Percentiles rank a stretch among this genome's conserved stretches.
phyloP scores from a whole-genome alignment of 169 alveolate species.

The Plasmodium malariae region DNA sequence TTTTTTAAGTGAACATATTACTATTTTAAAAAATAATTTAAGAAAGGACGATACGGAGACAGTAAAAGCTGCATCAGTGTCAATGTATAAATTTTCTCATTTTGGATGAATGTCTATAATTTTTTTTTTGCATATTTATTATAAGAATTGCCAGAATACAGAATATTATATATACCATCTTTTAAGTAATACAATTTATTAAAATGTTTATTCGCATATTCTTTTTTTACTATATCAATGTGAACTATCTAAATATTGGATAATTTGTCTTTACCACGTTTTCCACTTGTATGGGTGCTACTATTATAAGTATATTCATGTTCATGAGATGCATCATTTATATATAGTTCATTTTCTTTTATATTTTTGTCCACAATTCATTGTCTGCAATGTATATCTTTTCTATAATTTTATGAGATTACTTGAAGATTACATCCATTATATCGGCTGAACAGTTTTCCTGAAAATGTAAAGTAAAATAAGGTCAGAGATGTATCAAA shows the following conservation, averaged over 20 bases:
- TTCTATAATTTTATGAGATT: slow-evolving; percentile 23
- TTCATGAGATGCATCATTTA: slow-evolving; percentile 31
- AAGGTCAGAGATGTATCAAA: neutral
- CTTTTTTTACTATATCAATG: neutral
- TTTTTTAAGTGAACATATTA: slow-evolving; percentile 32
- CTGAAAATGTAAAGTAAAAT: slow-evolving; percentile 6
- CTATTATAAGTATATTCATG: neutral
- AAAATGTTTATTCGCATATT: neutral
- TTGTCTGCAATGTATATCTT: slow-evolving; percentile 38
- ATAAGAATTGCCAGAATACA: neutral
- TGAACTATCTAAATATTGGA: neutral
- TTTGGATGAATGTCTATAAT: slow-evolving; percentile 42
- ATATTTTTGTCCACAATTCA: slow-evolving; percentile 48
- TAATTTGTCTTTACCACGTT: neutral
- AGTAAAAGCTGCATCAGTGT: slow-evolving; percentile 32
- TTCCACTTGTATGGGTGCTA: neutral
- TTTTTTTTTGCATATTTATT: slow-evolving; percentile 3
- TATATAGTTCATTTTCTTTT: slow-evolving; percentile 30
- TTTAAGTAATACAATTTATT: neutral
- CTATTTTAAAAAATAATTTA: slow-evolving; percentile 69
- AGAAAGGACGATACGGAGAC: slow-evolving; percentile 15
- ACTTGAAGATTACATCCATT: slow-evolving; percentile 20
- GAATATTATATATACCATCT: neutral
- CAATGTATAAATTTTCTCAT: slow-evolving; percentile 26
- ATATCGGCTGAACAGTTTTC: slow-evolving; percentile 24